Evolutionary conservation across 2,329 filamentous ascomycete species (phyloP).

Genomic region (Botrytis tulipae): DNA sequence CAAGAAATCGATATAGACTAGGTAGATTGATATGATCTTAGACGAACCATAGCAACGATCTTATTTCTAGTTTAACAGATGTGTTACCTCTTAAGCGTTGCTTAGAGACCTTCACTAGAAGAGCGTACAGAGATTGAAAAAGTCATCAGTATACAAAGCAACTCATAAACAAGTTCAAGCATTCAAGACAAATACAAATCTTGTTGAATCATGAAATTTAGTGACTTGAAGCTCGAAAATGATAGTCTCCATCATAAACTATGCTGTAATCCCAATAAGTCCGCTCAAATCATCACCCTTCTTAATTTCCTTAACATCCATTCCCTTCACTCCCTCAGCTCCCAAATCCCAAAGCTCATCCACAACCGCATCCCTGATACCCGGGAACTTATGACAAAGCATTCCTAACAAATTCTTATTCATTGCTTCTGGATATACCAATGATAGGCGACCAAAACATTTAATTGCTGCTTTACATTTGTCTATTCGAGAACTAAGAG

Average conservation of each 20-base stretch:
- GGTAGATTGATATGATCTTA: not conserved
- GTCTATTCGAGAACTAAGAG: not conserved
- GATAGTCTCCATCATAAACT: not conserved
- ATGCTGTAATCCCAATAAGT: not conserved
- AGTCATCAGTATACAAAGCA: not conserved
- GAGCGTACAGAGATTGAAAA: not conserved
- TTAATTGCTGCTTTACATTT: conserved; percentile 1
- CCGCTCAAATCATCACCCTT: not conserved
- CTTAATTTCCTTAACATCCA: not conserved
- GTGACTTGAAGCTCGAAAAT: not conserved
- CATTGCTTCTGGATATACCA: not conserved
- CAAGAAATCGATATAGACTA: not conserved
- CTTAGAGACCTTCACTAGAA: not conserved
- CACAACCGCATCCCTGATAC: not conserved
- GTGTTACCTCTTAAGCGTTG: not conserved
- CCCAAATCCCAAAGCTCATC: conserved; percentile 8
- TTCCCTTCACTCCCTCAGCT: not conserved
- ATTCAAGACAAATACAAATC: not conserved
- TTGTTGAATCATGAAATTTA: not conserved
- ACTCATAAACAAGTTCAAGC: not conserved
- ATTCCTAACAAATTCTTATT: not conserved
- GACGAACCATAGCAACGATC: not conserved
- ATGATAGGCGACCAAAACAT: conserved; percentile 2
- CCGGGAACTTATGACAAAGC: not conserved
- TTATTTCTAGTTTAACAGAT: not conserved